Evolutionary conservation across 148 eudicot species (phyloP).

Genomic region (Rhododendron vialii): DNA sequence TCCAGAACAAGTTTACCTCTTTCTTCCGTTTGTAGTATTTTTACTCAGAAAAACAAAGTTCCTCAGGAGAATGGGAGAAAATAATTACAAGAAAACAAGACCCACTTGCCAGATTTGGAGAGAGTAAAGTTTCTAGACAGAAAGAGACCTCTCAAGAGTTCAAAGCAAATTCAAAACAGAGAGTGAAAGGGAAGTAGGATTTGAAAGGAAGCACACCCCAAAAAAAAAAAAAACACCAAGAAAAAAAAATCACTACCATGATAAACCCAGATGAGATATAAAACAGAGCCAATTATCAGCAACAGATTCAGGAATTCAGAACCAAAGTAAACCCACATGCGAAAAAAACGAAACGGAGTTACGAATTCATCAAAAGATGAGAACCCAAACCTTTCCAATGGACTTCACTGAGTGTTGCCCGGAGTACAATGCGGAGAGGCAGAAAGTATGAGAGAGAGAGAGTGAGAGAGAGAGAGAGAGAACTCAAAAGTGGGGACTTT

Average conservation of each 20-base stretch:
- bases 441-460: not conserved
- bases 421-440: not conserved
- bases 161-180: conserved; percentile 1
- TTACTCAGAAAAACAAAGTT: not conserved
- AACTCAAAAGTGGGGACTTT: not conserved
- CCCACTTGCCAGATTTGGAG: not conserved
- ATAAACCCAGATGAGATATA: not conserved
- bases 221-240: not conserved
- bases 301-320: not conserved
- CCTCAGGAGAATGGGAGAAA: not conserved
- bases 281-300: not conserved
- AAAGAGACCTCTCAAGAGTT: not conserved
- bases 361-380: too few relatives aligned
- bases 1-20: not conserved
- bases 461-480: too few relatives aligned
- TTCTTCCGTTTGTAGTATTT: not conserved
- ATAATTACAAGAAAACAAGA: not conserved
- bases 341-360: not conserved
- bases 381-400: not conserved
- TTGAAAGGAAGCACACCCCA: not conserved
- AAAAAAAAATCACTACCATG: too few relatives aligned
- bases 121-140: not conserved
- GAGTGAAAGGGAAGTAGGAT: not conserved
- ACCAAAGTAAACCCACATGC: not conserved
- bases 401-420: not conserved